These are phyloP conservation scores for Lonicera japonica DNA, from an alignment of 129 eudicot species.

Conservation along the genomic window DNA sequence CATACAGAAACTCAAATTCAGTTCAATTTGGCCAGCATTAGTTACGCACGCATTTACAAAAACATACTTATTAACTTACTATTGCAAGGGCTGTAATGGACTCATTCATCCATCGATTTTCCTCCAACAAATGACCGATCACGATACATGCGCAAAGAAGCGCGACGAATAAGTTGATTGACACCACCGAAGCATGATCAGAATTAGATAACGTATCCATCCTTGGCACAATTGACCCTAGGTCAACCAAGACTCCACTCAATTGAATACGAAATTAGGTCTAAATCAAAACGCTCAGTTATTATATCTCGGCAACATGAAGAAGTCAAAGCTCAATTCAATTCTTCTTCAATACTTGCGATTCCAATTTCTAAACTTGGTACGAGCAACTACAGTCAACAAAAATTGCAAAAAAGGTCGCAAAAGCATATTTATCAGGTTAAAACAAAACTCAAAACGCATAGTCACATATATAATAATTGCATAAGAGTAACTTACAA, in stretches of 20 bases:
- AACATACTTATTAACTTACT: conserved; percentile 33
- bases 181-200: conserved; percentile 59
- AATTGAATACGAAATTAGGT: conserved; percentile 3
- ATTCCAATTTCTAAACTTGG: too few species aligned
- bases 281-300: not conserved
- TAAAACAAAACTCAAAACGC: too few species aligned
- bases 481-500: too few species aligned
- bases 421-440: too few species aligned
- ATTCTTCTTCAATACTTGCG: too few species aligned
- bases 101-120: conserved; percentile 90
- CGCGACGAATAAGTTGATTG: conserved; percentile 70
- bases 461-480: too few species aligned
- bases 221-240: conserved; percentile 29
- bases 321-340: too few species aligned
- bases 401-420: too few species aligned
- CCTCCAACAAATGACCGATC: conserved; percentile 86
- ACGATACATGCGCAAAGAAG: conserved; percentile 84
- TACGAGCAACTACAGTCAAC: too few species aligned
- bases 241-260: conserved; percentile 35
- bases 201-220: conserved; percentile 30
- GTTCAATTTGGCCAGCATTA: not conserved
- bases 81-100: conserved; percentile 83
- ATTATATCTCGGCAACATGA: too few species aligned
- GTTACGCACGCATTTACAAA: not conserved
- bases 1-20: not conserved